A percentile compares a stretch with the other conserved stretches of the same genome.
Conservation (phyloP, 441 rosid genomes). For the Pelargonium australe region DNA sequence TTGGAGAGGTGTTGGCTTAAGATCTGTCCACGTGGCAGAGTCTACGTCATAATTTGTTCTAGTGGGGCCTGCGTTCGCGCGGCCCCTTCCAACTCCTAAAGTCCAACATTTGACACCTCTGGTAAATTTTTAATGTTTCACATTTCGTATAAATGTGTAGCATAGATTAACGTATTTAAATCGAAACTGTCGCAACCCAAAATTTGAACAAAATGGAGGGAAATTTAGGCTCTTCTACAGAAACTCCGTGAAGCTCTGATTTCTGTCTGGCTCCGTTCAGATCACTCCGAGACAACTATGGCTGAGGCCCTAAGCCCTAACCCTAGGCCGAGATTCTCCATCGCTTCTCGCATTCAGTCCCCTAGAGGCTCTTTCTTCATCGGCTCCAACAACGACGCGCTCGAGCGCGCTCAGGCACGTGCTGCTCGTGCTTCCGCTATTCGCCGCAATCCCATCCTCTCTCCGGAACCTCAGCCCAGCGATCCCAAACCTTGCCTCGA, state of each 20-base stretch:
- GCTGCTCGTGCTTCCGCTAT: constrained; percentile 77
- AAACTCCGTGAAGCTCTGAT: too few species aligned
- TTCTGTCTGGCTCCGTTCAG: too few species aligned
- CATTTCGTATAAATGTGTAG: too few species aligned
- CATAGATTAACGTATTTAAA: too few species aligned
- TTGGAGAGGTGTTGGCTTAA: constrained; percentile 14
- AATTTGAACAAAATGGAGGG: too few species aligned
- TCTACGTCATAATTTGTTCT: constrained; percentile 65
- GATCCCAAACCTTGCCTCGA: constrained; percentile 53
- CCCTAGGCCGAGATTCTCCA: constrained; percentile 46
- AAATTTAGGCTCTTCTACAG: too few species aligned
- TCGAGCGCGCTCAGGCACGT: constrained; percentile 83
- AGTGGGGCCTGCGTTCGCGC: constrained; percentile 77
- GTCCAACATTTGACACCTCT: too few species aligned
- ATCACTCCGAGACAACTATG: constrained; percentile 26
- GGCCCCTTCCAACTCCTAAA: constrained; percentile 30
- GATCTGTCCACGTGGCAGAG: constrained; percentile 34
- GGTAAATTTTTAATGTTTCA: too few species aligned
- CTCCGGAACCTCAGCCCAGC: constrained; percentile 21
- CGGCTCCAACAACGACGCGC: constrained; percentile 69
- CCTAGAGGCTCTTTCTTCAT: constrained; percentile 71
- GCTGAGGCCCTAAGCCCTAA: constrained; percentile 64
- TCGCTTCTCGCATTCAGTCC: constrained; percentile 56
- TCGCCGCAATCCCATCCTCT: constrained; percentile 57
- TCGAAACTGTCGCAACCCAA: too few species aligned